These are phyloP conservation scores for Leishmania mexicana DNA, from an alignment of 208 protist genomes.

Conservation along the genomic window DNA sequence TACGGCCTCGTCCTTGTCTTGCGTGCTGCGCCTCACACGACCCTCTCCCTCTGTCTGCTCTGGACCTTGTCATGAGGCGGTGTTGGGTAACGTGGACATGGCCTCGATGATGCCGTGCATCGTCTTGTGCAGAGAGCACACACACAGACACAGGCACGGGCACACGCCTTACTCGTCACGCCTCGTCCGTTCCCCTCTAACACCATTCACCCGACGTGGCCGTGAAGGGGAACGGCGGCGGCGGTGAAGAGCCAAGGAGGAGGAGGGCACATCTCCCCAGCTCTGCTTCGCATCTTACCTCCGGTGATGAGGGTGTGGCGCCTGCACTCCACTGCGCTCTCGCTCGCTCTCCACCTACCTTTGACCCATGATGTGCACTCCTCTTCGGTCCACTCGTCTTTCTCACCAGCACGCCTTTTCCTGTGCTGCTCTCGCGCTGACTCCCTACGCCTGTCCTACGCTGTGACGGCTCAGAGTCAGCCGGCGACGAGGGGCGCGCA, in stretches of 20 bases:
- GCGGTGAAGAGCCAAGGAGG: not conserved
- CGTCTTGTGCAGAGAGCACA: not conserved
- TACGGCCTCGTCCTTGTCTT: not conserved
- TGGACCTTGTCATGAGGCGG: not conserved
- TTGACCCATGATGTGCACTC: not conserved
- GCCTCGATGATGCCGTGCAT: not conserved
- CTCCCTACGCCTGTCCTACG: not conserved
- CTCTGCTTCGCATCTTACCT: not conserved
- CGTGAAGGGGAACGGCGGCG: not conserved
- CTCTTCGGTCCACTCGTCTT: not conserved
- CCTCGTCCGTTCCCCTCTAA: not conserved
- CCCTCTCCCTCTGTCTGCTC: not conserved
- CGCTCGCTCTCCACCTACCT: not conserved
- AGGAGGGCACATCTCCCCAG: not conserved
- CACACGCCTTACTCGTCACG: not conserved
- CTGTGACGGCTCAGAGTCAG: not conserved
- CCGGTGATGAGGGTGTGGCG: not conserved
- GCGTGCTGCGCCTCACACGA: not conserved
- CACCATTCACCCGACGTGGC: not conserved
- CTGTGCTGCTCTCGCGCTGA: not conserved
- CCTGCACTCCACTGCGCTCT: not conserved
- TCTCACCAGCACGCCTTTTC: not conserved
- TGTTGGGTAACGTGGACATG: not conserved
- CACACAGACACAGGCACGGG: not conserved
- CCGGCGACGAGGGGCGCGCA: not conserved